Evolutionary conservation across 768 basidiomycete species (phyloP).

Genomic region (Galerina sulciceps): DNA sequence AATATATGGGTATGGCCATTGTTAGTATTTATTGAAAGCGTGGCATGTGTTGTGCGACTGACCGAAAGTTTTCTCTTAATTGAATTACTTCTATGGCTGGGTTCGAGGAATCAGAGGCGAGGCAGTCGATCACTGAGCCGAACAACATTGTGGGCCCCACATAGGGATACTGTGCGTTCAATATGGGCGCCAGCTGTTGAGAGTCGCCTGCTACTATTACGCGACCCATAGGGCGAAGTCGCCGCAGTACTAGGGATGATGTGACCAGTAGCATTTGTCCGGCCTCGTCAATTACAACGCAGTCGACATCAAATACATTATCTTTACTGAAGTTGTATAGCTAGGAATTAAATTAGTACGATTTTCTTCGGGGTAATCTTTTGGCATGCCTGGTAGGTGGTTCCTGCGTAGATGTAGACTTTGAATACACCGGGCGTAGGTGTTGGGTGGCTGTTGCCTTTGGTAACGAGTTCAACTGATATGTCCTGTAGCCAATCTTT

Average conservation of each 20-base stretch:
- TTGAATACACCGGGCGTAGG: background rate
- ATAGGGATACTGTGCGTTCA: no score
- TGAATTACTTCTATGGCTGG: background rate
- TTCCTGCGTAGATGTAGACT: background rate
- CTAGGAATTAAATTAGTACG: background rate
- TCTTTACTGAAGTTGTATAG: background rate
- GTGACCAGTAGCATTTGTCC: background rate
- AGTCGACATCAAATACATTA: background rate
- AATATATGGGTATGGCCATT: background rate
- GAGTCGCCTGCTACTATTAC: background rate
- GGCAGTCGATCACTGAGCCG: background rate
- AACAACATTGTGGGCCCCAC: background rate
- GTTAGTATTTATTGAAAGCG: no score
- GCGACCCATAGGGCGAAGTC: background rate
- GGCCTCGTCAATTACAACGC: background rate
- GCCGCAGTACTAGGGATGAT: background rate
- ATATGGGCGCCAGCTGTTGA: background rate
- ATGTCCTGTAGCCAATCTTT: background rate
- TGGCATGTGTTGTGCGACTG: background rate
- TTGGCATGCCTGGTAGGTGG: background rate
- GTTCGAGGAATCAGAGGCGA: background rate
- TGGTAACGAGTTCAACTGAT: background rate
- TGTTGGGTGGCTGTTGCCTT: background rate
- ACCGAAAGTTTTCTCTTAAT: background rate
- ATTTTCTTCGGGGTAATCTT: background rate